A percentile compares a stretch with the other conserved stretches of the same genome.
phyloP scores from a whole-genome alignment of 116 monocot genomes.

The Trichopus zeylanicus region DNA sequence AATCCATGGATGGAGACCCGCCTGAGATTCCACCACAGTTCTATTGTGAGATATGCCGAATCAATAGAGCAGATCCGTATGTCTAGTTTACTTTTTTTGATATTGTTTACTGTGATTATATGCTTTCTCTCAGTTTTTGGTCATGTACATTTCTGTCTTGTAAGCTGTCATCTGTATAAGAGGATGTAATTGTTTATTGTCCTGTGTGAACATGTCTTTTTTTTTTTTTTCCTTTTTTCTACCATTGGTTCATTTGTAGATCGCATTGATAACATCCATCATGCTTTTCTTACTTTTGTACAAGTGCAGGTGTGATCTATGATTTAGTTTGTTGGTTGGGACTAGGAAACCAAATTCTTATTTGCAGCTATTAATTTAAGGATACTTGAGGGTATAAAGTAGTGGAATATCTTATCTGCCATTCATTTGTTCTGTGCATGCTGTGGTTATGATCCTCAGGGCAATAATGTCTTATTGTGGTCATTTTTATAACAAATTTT shows the following conservation, averaged over 20 bases:
- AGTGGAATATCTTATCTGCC: background rate
- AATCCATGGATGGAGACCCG: constrained; percentile 39
- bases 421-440: too few species aligned
- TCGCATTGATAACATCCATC: background rate
- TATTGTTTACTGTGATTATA: background rate
- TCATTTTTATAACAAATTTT: too few species aligned
- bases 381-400: background rate
- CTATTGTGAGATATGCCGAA: constrained; percentile 82
- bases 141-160: background rate
- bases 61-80: constrained; percentile 82
- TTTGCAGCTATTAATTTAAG: too few species aligned
- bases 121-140: background rate
- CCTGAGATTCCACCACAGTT: constrained; percentile 41
- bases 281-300: background rate
- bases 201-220: background rate
- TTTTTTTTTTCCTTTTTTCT: background rate
- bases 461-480: too few species aligned
- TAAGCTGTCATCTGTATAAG: background rate
- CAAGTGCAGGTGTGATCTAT: too few species aligned
- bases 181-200: background rate
- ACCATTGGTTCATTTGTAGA: background rate
- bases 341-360: too few species aligned
- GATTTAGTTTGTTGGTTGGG: too few species aligned
- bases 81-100: constrained; percentile 8
- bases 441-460: too few species aligned